Base-by-base conservation (phyloP, 2,329 filamentous ascomycete species). In the Madurella fahalii region DNA sequence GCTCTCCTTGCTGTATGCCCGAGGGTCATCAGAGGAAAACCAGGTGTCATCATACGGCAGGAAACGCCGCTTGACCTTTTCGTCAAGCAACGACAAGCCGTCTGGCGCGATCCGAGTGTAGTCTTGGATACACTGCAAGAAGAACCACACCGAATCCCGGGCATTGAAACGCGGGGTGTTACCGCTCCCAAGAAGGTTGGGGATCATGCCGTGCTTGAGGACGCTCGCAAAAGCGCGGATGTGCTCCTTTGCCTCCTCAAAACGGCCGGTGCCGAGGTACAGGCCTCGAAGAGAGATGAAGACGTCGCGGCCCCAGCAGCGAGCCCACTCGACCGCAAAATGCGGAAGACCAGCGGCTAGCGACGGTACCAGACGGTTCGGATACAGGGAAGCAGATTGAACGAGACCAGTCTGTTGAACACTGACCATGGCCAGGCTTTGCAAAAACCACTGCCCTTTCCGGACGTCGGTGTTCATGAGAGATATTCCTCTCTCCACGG, bases 141-240 rank as follows among this genome's bases (percentile, higher is more conserved):
- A 96, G 78, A 97, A 99, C 94, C 94, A 99, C 41, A 96, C 84
- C 0, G 94, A 96, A 71, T 99, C 94, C 57, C 94, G 83, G 42
- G 94, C 92, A 70, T 99, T 99, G 76, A 97, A 99, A 25, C 94
- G 82, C 2, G 94, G 94, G 15, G 86, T 80, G 57, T 87, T 89
- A 7, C 94, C 92, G 56, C 89, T 90, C 61, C 90, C 87, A 13
- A 99, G 78, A 17, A 99, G 79, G 66, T 99, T 99, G 13, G 94
- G 94, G 54, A 99, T 92, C 91, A 97, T 95, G 48, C 94, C 94
- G 65, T 99, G 94, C 77, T 99, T 99, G 62, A 99, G 75, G 11
- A 99, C 92, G 68, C 91, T 96, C 2, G 89, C 92, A 72, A 99
- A 99, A 9, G 92, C 93, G 57, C 90, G 77, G 55, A 99, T 96